A percentile compares a stretch with the other conserved stretches of the same genome.
Conservation (phyloP, 2,329 filamentous ascomycete genomes). For the Immersiporthe knoxdaviesiana region DNA sequence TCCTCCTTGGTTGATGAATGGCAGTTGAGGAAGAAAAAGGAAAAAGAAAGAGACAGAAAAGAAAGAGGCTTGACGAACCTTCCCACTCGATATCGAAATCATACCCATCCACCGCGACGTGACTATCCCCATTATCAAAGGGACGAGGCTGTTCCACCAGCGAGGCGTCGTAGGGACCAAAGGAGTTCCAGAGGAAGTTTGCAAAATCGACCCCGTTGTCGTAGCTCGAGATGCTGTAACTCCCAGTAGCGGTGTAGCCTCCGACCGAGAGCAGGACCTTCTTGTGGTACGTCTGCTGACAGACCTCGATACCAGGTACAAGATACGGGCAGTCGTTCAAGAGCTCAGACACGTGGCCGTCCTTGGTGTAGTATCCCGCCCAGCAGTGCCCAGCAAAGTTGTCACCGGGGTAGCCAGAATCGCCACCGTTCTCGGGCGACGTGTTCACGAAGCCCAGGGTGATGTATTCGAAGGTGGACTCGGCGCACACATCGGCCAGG, state of each 20-base stretch:
- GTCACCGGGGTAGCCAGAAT: conserved; percentile 40
- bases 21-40: too few species aligned
- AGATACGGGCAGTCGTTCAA: conserved; percentile 40
- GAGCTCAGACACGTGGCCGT: conserved; percentile 37
- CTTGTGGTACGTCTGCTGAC: conserved; percentile 58
- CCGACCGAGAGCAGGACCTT: conserved; percentile 68
- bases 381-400: conserved; percentile 46
- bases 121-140: conserved; percentile 41
- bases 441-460: conserved; percentile 46
- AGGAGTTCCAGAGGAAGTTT: conserved; percentile 43
- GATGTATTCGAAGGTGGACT: conserved; percentile 43
- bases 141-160: conserved; percentile 42
- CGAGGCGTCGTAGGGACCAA: conserved; percentile 40
- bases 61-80: conserved; percentile 29
- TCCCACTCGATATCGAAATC: conserved; percentile 53
- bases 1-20: too few species aligned
- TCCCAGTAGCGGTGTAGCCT: conserved; percentile 43
- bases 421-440: conserved; percentile 43
- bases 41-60: too few species aligned
- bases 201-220: conserved; percentile 41
- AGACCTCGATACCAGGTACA: conserved; percentile 45
- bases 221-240: conserved; percentile 41
- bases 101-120: conserved; percentile 54
- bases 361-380: conserved; percentile 37
- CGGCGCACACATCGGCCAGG: conserved; percentile 39